phyloP scores from a whole-genome alignment of 352 stramenopile species.

The Phytophthora chlamydospora region DNA sequence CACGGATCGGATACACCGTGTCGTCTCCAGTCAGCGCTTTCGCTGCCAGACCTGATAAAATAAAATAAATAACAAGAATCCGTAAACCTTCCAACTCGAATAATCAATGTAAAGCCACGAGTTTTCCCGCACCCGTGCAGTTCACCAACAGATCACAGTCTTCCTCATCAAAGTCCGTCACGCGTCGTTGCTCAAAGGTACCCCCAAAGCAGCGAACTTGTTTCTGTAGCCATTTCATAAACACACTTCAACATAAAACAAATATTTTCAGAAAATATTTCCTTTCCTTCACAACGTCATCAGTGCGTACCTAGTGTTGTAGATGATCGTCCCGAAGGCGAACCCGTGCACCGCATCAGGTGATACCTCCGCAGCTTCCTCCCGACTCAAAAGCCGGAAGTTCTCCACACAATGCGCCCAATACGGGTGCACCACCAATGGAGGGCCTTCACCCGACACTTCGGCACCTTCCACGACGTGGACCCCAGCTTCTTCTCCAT shows the following conservation, averaged over 20 bases:
- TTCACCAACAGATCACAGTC: slow-evolving; percentile 65
- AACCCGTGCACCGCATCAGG: slow-evolving; percentile 55
- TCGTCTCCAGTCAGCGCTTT: slow-evolving; percentile 52
- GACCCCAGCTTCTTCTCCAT: slow-evolving; percentile 58
- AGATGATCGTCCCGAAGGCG: slow-evolving; percentile 67
- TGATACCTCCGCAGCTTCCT: slow-evolving; percentile 45
- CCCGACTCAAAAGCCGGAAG: slow-evolving; percentile 50
- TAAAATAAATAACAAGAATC: background rate
- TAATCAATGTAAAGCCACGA: background rate
- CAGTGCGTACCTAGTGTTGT: slow-evolving; percentile 48
- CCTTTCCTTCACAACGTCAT: background rate
- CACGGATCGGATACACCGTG: slow-evolving; percentile 58
- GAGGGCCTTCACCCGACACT: slow-evolving; percentile 40
- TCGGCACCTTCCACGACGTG: slow-evolving; percentile 60
- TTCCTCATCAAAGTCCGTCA: slow-evolving; percentile 45
- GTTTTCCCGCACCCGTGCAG: slow-evolving; percentile 47
- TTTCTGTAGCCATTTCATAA: slow-evolving; percentile 59
- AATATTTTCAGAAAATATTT: background rate
- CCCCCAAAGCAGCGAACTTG: slow-evolving; percentile 54
- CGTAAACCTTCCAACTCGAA: background rate
- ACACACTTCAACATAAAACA: slow-evolving; percentile 30
- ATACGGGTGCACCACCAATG: slow-evolving; percentile 59
- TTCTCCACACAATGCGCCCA: slow-evolving; percentile 71
- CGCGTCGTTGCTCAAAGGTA: slow-evolving; percentile 50
- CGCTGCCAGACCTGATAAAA: slow-evolving; percentile 42